Evolutionary conservation across 495 filamentous ascomycete genomes (phyloP), one percentile per base, ranked within the genome.

Genomic region (Aspergillus affinis): DNA sequence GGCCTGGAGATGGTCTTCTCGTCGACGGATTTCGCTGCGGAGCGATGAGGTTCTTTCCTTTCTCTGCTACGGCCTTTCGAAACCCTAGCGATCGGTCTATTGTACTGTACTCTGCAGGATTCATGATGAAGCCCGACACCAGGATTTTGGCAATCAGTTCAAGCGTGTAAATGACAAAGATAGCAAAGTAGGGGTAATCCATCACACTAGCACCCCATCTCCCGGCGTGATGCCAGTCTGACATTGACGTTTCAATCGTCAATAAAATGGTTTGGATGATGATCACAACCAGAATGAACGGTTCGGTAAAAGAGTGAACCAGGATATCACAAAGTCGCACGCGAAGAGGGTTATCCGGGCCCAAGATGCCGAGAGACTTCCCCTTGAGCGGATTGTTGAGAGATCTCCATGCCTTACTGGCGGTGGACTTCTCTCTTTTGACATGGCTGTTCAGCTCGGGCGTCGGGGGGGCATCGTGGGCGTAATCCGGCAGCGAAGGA

Each of bases 161-260:
- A 18, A 95, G 70, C 6, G 94, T 96, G 69, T 97, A 99, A 60
- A 99, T 86, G 55, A 89, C 75, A 69, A 99, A 99, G 10, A 98
- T 86, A 3, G 71, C 86, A 53, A 97, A 82, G 15, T 98, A 80
- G 18, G 86, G 85, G 75, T 83, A 95, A 69, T 98, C 91, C 55
- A 93, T 89, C 59, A 78, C 74, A 27, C 78, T 80, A 10, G 78
- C 75, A 13, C 90, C 87, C 92, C 92, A 98, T 17, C 53, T 52
- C 29, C 65, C 62, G 9, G 78, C 72, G n/a, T 84, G 64, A 18
- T 75, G 69, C 59, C 83, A 87, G 10, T 92, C 89, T 64, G 83
- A 86, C 26, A 81, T 78, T 4, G 89, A 84, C 1, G 92, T 81
- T 66, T 97, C 91, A 19, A 98, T 82, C 4, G 93, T 86, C 46